Conservation (phyloP, 2,329 filamentous ascomycete species). For the Graphiopsis chlorocephala region DNA sequence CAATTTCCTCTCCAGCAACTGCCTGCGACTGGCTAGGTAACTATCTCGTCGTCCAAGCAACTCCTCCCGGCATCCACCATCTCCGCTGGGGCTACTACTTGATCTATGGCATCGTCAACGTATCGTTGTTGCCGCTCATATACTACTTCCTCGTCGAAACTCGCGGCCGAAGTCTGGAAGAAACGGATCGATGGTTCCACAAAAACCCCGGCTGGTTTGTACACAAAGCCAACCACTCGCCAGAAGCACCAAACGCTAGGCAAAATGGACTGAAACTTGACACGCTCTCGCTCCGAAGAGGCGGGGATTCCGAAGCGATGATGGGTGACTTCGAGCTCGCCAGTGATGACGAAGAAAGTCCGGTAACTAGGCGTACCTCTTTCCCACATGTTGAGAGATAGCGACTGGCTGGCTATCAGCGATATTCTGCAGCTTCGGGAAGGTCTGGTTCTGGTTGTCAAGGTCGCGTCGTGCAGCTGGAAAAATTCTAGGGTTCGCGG, state of each 20-base stretch:
- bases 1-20: slow-evolving; percentile 40
- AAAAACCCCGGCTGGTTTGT: slow-evolving; percentile 22
- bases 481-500: slow-evolving; percentile 21
- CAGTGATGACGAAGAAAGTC: slow-evolving; percentile 14
- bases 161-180: slow-evolving; percentile 22
- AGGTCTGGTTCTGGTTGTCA: neutral
- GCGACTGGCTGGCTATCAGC: neutral
- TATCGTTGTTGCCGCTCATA: slow-evolving; percentile 52
- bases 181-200: slow-evolving; percentile 26
- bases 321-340: slow-evolving; percentile 21
- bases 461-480: neutral
- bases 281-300: slow-evolving; percentile 4
- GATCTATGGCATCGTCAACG: slow-evolving; percentile 27
- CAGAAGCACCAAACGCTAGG: neutral
- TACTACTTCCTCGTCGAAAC: slow-evolving; percentile 55
- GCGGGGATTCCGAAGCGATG: slow-evolving; percentile 23
- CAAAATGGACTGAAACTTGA: slow-evolving; percentile 8
- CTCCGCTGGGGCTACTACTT: slow-evolving; percentile 29
- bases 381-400: slow-evolving; percentile 9
- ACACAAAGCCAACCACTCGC: slow-evolving; percentile 21
- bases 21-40: slow-evolving; percentile 57
- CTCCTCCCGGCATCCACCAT: slow-evolving; percentile 25
- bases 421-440: neutral
- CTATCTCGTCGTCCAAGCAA: slow-evolving; percentile 35
- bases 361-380: slow-evolving; percentile 17